Conservation (phyloP, 202 grass and related monocot genomes). For the Brachypodium distachyon region DNA sequence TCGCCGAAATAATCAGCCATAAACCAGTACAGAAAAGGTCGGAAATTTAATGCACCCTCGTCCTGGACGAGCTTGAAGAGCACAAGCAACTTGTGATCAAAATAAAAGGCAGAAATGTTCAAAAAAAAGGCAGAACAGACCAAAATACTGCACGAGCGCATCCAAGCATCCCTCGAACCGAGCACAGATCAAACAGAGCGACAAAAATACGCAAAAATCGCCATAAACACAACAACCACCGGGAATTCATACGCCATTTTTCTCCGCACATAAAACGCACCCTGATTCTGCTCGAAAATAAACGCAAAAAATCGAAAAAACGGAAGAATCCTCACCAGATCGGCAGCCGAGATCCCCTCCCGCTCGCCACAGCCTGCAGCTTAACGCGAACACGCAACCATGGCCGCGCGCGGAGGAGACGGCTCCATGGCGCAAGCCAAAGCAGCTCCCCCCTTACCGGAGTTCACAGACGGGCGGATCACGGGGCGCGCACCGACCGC, state of each 20-base stretch:
- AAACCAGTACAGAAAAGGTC: background rate
- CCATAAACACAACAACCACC: background rate
- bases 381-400: background rate
- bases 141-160: background rate
- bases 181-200: conserved; percentile 9
- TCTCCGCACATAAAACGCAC: background rate
- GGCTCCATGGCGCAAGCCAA: background rate
- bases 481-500: background rate
- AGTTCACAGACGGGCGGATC: background rate
- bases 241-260: background rate
- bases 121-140: conserved; percentile 21
- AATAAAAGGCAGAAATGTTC: no score
- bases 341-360: conserved; percentile 12
- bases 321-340: conserved; percentile 20
- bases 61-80: conserved; percentile 12
- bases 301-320: background rate
- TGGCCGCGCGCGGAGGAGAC: background rate
- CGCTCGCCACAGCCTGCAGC: background rate
- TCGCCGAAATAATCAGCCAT: background rate
- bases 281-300: background rate
- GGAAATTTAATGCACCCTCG: background rate
- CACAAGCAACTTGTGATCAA: conserved; percentile 28
- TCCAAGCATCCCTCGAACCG: background rate
- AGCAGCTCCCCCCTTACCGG: background rate
- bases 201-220: background rate